Evolutionary conservation across 345 rosid genomes (phyloP), one percentile per base, ranked within the genome.

Genomic region (Corchorus olitorius): DNA sequence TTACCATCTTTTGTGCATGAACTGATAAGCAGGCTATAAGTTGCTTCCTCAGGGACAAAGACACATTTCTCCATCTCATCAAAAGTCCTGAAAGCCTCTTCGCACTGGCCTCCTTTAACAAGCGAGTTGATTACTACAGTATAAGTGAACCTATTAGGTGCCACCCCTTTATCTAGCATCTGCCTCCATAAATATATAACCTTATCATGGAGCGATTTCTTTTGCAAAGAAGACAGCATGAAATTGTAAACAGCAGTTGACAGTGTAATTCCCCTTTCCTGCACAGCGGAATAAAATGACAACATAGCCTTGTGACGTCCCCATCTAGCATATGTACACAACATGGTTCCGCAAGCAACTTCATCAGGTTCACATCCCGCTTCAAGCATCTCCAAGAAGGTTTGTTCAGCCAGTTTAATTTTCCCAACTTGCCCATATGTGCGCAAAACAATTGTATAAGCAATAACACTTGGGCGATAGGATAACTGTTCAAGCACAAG

Each of bases 291-390:
- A 80, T 86, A 86, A 80, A 93, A 91, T 0, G 92, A 84, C 73
- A 89, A 54, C 98, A 94, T 93, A 56, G 95, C 91, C 70, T 83
- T 87, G 74, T 91, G 97, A 43, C 85, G 87, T 33, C 97, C 98
- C 98, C 98, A 94, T 84, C 98, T 88, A 5, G 98, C 98, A 79
- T 94, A 94, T 5, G 95, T 80, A 83, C 98, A 94, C 70, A 94
- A 73, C 94, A 94, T 90, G 8, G 98, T 93, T 72, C 98, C 98
- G 70, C 95, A 94, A 81, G 97, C 98, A 74, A 94, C 90, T 76
- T 88, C 92, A 78, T 94, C 98, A 0, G 98, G 94, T 79, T 94
- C 97, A 71, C 95, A 91, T 59, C 97, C 97, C 0, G 78, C 89
- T 81, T 94, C 93, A 49, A 93, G 97, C 97, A 94, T 91, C 85